Evolutionary conservation across 495 filamentous ascomycete species (phyloP), one percentile per base, ranked within the genome.

Genomic region (Monascus purpureus): DNA sequence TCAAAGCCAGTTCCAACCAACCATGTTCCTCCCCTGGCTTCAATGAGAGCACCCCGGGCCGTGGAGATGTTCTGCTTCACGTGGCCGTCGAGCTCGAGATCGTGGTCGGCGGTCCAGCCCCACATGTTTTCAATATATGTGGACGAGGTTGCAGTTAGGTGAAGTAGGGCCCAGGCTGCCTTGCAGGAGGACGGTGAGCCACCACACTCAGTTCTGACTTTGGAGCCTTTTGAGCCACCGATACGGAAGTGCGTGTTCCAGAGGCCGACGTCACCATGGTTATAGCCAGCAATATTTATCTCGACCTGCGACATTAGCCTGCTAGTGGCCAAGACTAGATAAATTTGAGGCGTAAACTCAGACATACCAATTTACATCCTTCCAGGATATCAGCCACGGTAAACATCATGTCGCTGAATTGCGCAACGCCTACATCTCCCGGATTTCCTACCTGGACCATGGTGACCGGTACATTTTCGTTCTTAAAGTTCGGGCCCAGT

Each of bases 81-180:
- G 11, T 36, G 33, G 12, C 50, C 47, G 32, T n/a, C n/a, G n/a
- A n/a, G n/a, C n/a, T 72, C 65, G 0, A 72, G 55, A 18, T 57
- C 52, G 41, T 70, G 68, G 38, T 72, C 67, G 0, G 65, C 66
- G 5, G 64, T 68, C 70, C 68, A 74, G 31, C 61, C 63, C 68
- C 71, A 74, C 43, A 74, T 55, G 40, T 68, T 65, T 39, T 75
- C 69, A 22, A 75, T 52, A 33, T 74, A 76, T 6, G 50, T 59
- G 2, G 63, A 68, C 1, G 61, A 58, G 2, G 55, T 58, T 5
- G 38, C 28, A 1, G 57, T 61, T 2, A 76, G 39, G 29, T 75
- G 68, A 2, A 73, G 31, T 8, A 71, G 41, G 2, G 57, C 43
- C 35, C 58, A 71, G 0, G 68, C 69, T 2, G 69, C 71, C 37